Conservation (phyloP, 345 rosid species). For the Conringia planisiliqua region DNA sequence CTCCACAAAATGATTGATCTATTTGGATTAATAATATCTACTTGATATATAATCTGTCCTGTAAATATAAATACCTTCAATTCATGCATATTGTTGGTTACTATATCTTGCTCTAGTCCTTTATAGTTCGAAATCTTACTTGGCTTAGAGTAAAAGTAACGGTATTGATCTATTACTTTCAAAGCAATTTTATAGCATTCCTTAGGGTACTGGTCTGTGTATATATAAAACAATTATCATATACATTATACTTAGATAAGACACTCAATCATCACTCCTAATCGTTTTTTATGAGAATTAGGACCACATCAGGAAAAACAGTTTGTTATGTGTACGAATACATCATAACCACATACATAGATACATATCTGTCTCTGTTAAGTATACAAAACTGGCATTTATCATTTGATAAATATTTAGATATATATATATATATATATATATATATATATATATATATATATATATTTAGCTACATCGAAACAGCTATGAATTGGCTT, state of each 20-base stretch:
- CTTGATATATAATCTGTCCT: neutral
- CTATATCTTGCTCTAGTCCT: neutral
- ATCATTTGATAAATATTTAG: conserved; percentile 4
- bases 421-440: neutral
- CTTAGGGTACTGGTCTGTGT: neutral
- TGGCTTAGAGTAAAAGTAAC: conserved; percentile 17
- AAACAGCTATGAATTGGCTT: conserved; percentile 28
- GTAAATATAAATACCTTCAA: neutral
- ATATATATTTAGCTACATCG: conserved; percentile 1
- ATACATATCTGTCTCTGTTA: conserved; percentile 14
- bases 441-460: neutral
- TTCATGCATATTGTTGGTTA: conserved; percentile 4
- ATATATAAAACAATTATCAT: conserved; percentile 16
- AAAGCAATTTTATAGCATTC: neutral
- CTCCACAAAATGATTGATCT: conserved; percentile 30
- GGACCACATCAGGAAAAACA: conserved; percentile 19
- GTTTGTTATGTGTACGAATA: conserved; percentile 22
- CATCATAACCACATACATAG: conserved; percentile 23
- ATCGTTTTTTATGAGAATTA: conserved; percentile 5
- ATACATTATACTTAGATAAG: neutral
- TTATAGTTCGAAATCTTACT: neutral
- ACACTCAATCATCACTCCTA: conserved; percentile 24
- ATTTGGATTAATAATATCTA: neutral
- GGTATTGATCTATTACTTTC: neutral
- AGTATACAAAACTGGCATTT: conserved; percentile 15